Conservation (phyloP, 2,329 filamentous ascomycete genomes). For the Magnaporthiopsis rhizophila region DNA sequence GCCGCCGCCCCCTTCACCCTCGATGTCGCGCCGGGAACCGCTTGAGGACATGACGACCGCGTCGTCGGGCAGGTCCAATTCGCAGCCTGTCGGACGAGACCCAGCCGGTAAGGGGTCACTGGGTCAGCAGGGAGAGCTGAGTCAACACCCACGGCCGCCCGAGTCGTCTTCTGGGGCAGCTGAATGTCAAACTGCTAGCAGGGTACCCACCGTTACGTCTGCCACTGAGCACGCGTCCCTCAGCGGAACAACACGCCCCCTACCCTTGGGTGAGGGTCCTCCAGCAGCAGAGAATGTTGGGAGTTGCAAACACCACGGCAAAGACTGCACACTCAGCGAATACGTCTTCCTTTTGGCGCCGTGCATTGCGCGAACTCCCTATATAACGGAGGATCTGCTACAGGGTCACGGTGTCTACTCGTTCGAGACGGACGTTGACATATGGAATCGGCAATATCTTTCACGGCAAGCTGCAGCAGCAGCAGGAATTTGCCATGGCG, state of each 20-base stretch:
- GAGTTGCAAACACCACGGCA: constrained; percentile 5
- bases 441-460: constrained; percentile 21
- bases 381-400: constrained; percentile 30
- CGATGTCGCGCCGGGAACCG: background rate
- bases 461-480: background rate
- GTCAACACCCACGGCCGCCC: background rate
- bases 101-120: constrained; percentile 9
- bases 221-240: background rate
- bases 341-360: constrained; percentile 33
- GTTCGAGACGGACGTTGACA: constrained; percentile 25
- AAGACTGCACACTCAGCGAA: constrained; percentile 29
- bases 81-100: background rate
- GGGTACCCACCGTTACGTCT: background rate
- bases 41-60: background rate
- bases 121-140: background rate
- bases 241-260: too few species aligned
- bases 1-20: background rate
- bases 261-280: background rate
- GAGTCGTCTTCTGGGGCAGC: too few species aligned
- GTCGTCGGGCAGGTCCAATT: background rate
- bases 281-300: background rate
- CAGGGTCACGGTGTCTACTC: constrained; percentile 31
- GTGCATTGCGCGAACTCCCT: constrained; percentile 27
- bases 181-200: too few species aligned
- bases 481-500: background rate